phyloP scores from a whole-genome alignment of 129 eudicot genomes.

The Rutidosis leptorrhynchoides region DNA sequence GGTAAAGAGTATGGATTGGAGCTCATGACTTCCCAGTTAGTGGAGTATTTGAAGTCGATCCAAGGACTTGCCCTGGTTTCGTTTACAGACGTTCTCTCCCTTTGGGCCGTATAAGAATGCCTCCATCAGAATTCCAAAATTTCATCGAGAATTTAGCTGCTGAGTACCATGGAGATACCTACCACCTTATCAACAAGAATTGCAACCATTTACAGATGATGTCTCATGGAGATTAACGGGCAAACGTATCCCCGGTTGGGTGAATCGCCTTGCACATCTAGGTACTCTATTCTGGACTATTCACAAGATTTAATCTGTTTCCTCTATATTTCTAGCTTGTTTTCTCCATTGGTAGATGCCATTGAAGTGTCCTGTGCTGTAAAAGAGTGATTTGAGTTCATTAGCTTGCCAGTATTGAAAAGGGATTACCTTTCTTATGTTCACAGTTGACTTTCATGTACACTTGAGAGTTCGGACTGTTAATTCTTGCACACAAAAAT shows the following conservation, averaged over 20 bases:
- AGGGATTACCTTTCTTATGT: too few species aligned
- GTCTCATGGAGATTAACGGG: slow-evolving; percentile 45
- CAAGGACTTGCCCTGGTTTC: slow-evolving; percentile 61
- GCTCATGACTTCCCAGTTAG: slow-evolving; percentile 67
- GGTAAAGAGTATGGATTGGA: slow-evolving; percentile 73
- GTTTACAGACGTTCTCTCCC: slow-evolving; percentile 51
- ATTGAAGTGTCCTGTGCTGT: too few species aligned
- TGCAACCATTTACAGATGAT: slow-evolving; percentile 69
- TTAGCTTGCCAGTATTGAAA: too few species aligned
- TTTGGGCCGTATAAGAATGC: slow-evolving; percentile 42
- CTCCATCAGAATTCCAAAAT: slow-evolving; percentile 39
- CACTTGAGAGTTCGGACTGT: too few species aligned
- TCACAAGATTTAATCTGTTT: too few species aligned
- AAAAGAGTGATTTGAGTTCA: too few species aligned
- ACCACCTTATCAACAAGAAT: slow-evolving; percentile 57
- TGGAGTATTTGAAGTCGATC: slow-evolving; percentile 73
- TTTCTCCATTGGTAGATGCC: too few species aligned
- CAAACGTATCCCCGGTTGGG: slow-evolving; percentile 62
- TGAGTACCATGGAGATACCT: slow-evolving; percentile 65
- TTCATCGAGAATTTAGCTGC: slow-evolving; percentile 53
- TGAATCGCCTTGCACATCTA: slow-evolving; percentile 56
- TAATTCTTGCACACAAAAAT: too few species aligned
- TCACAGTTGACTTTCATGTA: too few species aligned
- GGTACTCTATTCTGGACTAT: too few species aligned
- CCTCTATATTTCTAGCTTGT: too few species aligned